These are phyloP conservation scores for Spathaspora sp. DNA, from an alignment of 805 yeast species.

Conservation along the genomic window DNA sequence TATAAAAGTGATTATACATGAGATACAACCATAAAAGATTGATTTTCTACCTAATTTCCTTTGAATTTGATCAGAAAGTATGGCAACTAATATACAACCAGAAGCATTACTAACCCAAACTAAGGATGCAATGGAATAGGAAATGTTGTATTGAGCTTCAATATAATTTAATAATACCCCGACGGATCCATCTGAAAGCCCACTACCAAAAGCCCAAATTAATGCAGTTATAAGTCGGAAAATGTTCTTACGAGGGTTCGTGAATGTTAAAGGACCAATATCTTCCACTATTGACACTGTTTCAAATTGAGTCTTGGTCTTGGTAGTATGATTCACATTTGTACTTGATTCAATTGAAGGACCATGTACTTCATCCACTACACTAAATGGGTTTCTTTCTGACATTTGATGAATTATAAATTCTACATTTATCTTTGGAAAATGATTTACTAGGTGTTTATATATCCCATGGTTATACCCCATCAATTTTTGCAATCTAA, in stretches of 20 bases:
- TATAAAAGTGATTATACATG: conserved; percentile 39
- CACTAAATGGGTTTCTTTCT: background rate
- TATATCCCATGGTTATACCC: background rate
- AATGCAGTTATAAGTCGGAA: conserved; percentile 41
- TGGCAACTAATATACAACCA: conserved; percentile 51
- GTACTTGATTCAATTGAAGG: background rate
- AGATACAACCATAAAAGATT: conserved; percentile 35
- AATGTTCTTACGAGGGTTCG: conserved; percentile 40
- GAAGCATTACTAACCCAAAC: conserved; percentile 56
- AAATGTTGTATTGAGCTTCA: conserved; percentile 44
- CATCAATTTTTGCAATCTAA: background rate
- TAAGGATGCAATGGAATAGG: conserved; percentile 52
- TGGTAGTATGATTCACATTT: too few species aligned
- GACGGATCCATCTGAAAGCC: conserved; percentile 54
- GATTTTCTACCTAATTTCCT: conserved; percentile 35
- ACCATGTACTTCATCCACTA: background rate
- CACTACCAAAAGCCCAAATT: conserved; percentile 38
- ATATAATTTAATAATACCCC: conserved; percentile 59
- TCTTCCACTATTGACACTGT: background rate
- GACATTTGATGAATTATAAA: background rate
- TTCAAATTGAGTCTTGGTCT: background rate
- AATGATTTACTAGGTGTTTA: background rate
- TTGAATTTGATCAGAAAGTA: conserved; percentile 43
- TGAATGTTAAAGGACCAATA: conserved; percentile 24
- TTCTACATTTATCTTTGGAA: background rate